phyloP scores from a whole-genome alignment of 2,329 filamentous ascomycete species.

The Colletotrichum gigasporum region DNA sequence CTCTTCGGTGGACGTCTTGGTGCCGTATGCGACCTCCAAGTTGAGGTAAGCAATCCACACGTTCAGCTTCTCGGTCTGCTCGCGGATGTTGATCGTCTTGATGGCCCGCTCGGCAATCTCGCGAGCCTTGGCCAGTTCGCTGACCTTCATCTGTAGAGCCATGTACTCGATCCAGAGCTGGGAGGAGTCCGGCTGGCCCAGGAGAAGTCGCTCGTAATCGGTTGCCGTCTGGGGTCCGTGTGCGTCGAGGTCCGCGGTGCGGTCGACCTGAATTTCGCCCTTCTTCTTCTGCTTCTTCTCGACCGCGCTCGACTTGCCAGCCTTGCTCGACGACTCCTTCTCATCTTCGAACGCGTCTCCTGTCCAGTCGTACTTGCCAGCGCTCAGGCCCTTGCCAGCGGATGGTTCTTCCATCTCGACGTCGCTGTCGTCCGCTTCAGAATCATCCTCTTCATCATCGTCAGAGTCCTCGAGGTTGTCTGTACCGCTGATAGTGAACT shows the following conservation, averaged over 20 bases:
- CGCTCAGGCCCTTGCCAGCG: constrained; percentile 48
- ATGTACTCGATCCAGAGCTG: constrained; percentile 96
- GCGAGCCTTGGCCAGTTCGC: constrained; percentile 87
- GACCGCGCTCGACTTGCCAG: constrained; percentile 34
- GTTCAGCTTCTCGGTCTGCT: constrained; percentile 93
- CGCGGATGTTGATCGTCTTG: constrained; percentile 88
- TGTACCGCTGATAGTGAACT: constrained; percentile 55
- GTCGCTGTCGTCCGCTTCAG: constrained; percentile 50
- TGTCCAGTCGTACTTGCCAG: constrained; percentile 88
- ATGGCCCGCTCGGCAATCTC: constrained; percentile 91
- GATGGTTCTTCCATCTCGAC: constrained; percentile 50
- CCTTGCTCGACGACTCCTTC: constrained; percentile 54
- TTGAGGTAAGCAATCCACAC: constrained; percentile 96
- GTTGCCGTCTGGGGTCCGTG: constrained; percentile 88
- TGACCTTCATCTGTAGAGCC: constrained; percentile 96
- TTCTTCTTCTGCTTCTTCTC: constrained; percentile 71
- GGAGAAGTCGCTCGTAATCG: constrained; percentile 92
- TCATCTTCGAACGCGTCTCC: constrained; percentile 73
- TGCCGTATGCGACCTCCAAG: constrained; percentile 90
- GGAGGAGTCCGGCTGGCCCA: constrained; percentile 94
- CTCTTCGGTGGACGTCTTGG: constrained; percentile 81
- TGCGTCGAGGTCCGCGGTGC: constrained; percentile 89
- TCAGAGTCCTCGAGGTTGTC: constrained; percentile 46
- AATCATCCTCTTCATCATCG: constrained; percentile 49
- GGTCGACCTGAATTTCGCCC: constrained; percentile 83